Base-by-base conservation (phyloP, 2,329 filamentous ascomycete species). In the Fusarium sublunatum region DNA sequence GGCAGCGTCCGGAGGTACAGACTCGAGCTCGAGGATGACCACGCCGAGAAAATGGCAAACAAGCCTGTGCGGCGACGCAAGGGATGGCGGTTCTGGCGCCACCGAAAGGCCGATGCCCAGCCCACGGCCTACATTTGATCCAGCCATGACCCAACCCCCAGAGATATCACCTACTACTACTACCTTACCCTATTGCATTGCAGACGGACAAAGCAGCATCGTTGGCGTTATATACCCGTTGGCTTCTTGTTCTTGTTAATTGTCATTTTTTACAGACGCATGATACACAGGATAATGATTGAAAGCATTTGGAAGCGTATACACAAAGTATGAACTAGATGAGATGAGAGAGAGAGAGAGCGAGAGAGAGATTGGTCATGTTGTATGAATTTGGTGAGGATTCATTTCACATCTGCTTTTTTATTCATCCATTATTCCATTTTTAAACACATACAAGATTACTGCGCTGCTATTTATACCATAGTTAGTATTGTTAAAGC, bases 1-100 rank as follows among this genome's bases (percentile, higher is more conserved):
- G 86, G 87, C 19, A 89, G 86, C 55, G 87, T 89, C 56, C 79
- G 87, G 13, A 79, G 87, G 13, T 89, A 89, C 72, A 78, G 87
- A 5, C 77, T 89, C 4, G 82, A 86, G 35, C 76, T 89, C 4
- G 84, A 86, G 15, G 78, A 78, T 32, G 81, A 81, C 8, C 63
- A 70, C 5, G 64, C 69, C 7, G 69, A 75, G 46, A 73, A 74
- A 59, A 28, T 36, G 28, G 42, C 39, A 8, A 47, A 46, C 13
- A 59, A 46, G 38, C 13, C 25, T 26, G 35, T 40, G 28, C 66
- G 69, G 15, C 52, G 67, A 38, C 71, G 65, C 52, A 72, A 67
- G 48, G 65, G 64, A 35, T 75, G 74, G 68, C 66, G 60, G 22
- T 68, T 74, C 51, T 74, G 73, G 68, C 57, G 68, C 26, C 60